Conservation (phyloP, 305 asterid genomes). For the Solanum aculeatissimum region DNA sequence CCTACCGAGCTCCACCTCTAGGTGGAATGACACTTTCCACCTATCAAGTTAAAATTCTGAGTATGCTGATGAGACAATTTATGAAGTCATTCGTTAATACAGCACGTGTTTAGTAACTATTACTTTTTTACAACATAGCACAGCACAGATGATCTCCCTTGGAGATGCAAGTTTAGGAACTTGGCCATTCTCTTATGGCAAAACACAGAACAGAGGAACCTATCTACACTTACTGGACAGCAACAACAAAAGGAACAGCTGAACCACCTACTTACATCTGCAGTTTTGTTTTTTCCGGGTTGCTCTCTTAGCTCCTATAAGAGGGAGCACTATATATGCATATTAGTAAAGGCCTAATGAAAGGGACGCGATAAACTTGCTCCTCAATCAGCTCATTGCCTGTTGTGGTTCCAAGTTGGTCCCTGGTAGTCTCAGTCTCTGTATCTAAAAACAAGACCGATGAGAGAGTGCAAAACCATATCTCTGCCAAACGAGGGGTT, state of each 20-base stretch:
- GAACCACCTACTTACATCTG: background rate
- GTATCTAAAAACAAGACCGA: background rate
- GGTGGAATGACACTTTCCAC: background rate
- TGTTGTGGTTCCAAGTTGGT: conserved; percentile 21
- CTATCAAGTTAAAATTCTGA: background rate
- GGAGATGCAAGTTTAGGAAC: background rate
- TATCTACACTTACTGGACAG: background rate
- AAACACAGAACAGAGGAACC: background rate
- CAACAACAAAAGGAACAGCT: background rate
- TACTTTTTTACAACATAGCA: background rate
- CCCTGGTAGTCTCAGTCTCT: conserved; percentile 4
- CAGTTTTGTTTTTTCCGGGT: background rate
- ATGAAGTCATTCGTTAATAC: background rate
- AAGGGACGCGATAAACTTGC: conserved; percentile 11
- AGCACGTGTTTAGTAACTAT: background rate
- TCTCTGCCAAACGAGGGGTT: background rate
- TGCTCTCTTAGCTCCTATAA: background rate
- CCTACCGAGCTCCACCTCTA: background rate
- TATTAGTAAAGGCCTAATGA: background rate
- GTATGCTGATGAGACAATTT: background rate
- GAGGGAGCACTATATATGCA: conserved; percentile 11
- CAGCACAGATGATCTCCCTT: background rate
- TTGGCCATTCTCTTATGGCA: background rate
- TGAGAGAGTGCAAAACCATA: background rate
- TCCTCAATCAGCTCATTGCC: conserved; percentile 12